Percentiles rank a stretch among this genome's conserved stretches.
These are phyloP conservation scores for Marsdenia floribunda DNA, from an alignment of 257 asterid species.

Conservation along the genomic window DNA sequence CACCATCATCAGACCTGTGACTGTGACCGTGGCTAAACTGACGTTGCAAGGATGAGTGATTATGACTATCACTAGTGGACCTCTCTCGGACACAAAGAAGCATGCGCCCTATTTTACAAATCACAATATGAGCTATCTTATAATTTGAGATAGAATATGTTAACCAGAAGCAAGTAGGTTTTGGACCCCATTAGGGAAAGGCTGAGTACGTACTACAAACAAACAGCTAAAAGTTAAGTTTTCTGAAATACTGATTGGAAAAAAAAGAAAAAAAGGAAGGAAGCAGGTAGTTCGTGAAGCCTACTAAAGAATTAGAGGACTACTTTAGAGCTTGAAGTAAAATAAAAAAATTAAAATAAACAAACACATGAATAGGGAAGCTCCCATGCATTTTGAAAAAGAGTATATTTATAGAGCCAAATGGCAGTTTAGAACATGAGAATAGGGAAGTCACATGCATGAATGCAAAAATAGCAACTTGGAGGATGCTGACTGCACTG, in stretches of 20 bases:
- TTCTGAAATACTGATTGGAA: not conserved
- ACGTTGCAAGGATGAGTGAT: constrained; percentile 80
- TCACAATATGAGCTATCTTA: not conserved
- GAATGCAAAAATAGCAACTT: not conserved
- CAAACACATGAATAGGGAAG: too few relatives aligned
- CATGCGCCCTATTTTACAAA: constrained; percentile 73
- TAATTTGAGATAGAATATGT: constrained; percentile 10
- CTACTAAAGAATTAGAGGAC: not conserved
- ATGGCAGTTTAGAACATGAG: not conserved
- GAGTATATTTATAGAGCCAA: not conserved
- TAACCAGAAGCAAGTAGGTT: not conserved
- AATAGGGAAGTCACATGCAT: not conserved
- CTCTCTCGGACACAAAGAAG: constrained; percentile 98
- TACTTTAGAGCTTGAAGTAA: not conserved
- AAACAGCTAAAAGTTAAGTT: not conserved
- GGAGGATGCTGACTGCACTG: not conserved
- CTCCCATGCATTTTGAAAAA: not conserved
- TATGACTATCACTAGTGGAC: constrained; percentile 59
- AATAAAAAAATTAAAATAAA: not conserved
- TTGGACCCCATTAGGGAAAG: not conserved
- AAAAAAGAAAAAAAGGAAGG: not conserved
- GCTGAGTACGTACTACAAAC: not conserved
- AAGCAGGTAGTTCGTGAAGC: not conserved
- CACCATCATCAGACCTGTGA: constrained; percentile 80
- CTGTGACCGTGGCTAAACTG: constrained; percentile 94